Evolutionary conservation across 2,329 filamentous ascomycete genomes (phyloP).

Genomic region (Hypoxylon sp.): DNA sequence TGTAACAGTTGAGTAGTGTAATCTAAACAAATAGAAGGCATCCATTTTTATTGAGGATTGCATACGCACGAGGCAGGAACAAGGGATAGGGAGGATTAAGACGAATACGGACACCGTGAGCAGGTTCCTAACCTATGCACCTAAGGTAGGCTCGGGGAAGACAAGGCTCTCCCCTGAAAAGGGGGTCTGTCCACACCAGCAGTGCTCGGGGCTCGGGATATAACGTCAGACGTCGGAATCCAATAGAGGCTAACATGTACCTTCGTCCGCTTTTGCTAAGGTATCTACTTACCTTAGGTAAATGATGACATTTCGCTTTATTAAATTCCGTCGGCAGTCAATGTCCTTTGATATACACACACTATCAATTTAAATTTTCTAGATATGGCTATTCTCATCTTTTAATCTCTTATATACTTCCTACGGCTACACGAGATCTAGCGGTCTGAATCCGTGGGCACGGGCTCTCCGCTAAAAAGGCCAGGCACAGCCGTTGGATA

Average conservation of each 20-base stretch:
- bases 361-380: constrained; percentile 5
- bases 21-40: background rate
- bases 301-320: constrained; percentile 5
- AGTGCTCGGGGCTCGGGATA: constrained; percentile 34
- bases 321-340: constrained; percentile 12
- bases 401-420: background rate
- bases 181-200: background rate
- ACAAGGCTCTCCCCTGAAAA: constrained; percentile 1
- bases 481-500: constrained; percentile 11
- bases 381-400: constrained; percentile 3
- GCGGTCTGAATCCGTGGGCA: constrained; percentile 5
- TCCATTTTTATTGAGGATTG: background rate
- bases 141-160: background rate
- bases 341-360: background rate
- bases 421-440: constrained; percentile 1
- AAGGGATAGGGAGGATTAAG: too few relatives aligned
- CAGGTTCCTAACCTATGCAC: background rate
- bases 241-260: background rate
- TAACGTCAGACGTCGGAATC: constrained; percentile 12
- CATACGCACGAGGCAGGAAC: too few relatives aligned
- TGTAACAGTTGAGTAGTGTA: constrained; percentile 5
- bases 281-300: too few relatives aligned
- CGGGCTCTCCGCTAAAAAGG: constrained; percentile 4
- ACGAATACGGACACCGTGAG: background rate
- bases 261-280: too few relatives aligned